Evolutionary conservation across 768 basidiomycete genomes (phyloP).

Genomic region (Tulasnella sp.): DNA sequence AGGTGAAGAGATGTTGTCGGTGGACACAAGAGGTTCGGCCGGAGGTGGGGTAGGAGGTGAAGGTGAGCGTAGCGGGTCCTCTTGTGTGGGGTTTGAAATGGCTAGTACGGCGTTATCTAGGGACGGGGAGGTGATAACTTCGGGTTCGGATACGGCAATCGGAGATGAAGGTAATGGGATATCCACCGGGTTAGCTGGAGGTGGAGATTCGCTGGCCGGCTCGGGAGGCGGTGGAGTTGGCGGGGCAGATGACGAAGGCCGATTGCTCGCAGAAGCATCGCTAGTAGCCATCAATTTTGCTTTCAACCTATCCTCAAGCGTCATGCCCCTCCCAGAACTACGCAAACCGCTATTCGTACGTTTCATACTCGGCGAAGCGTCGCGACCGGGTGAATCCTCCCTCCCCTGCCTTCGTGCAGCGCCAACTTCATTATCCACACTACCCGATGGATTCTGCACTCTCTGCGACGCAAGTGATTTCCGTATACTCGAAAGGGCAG

Average conservation of each 20-base stretch:
- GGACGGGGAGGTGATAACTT: not conserved
- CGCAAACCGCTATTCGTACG: no score
- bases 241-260: slow-evolving; percentile 35
- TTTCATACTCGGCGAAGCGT: no score
- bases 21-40: no score
- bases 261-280: slow-evolving; percentile 39
- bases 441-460: slow-evolving; percentile 21
- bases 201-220: slow-evolving; percentile 13
- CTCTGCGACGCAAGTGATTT: slow-evolving; percentile 50
- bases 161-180: slow-evolving; percentile 20
- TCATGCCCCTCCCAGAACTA: slow-evolving; percentile 27
- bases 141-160: not conserved
- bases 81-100: not conserved
- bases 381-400: no score
- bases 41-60: no score
- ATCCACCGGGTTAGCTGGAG: slow-evolving; percentile 19
- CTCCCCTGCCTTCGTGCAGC: no score
- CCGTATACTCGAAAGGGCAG: slow-evolving; percentile 45
- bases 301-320: slow-evolving; percentile 65
- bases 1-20: no score
- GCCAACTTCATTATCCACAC: slow-evolving; percentile 16
- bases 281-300: slow-evolving; percentile 49
- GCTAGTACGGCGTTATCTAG: not conserved
- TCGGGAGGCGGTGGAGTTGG: slow-evolving; percentile 20
- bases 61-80: no score